Evolutionary conservation across 1,139 yeast species (phyloP).

Genomic region (Candida neerlandica): DNA sequence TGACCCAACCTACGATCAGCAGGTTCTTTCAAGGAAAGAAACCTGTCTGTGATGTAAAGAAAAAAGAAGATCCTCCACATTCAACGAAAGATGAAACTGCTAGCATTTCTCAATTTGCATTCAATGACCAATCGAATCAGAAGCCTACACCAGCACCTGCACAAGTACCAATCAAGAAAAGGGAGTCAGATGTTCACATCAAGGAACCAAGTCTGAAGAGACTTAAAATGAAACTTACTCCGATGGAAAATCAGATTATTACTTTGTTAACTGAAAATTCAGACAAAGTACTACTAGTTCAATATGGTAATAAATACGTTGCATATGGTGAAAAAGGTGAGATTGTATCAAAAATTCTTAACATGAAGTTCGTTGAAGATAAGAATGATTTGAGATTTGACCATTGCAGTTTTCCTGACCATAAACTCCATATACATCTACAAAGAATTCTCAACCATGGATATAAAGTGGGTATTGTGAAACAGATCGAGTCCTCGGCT

Average conservation of each 20-base stretch:
- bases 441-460: constrained; percentile 66
- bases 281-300: constrained; percentile 76
- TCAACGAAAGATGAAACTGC: background rate
- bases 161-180: background rate
- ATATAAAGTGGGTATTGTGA: constrained; percentile 81
- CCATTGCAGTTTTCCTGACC: constrained; percentile 83
- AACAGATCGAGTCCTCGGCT: constrained; percentile 82
- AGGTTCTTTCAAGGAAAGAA: background rate
- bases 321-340: constrained; percentile 85
- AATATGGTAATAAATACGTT: constrained; percentile 90
- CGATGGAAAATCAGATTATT: constrained; percentile 76
- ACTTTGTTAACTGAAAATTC: constrained; percentile 59
- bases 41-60: background rate
- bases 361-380: constrained; percentile 71
- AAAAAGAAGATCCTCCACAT: background rate
- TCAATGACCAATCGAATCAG: background rate
- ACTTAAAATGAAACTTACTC: constrained; percentile 47
- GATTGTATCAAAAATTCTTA: constrained; percentile 62
- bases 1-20: background rate
- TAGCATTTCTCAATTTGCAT: background rate
- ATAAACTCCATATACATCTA: constrained; percentile 70
- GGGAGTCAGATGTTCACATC: constrained; percentile 4
- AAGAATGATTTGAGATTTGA: constrained; percentile 65
- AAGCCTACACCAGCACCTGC: background rate
- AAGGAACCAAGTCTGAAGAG: background rate